Conservation (phyloP, 1,284 basidiomycete genomes). For the Leucoagaricus sp. region DNA sequence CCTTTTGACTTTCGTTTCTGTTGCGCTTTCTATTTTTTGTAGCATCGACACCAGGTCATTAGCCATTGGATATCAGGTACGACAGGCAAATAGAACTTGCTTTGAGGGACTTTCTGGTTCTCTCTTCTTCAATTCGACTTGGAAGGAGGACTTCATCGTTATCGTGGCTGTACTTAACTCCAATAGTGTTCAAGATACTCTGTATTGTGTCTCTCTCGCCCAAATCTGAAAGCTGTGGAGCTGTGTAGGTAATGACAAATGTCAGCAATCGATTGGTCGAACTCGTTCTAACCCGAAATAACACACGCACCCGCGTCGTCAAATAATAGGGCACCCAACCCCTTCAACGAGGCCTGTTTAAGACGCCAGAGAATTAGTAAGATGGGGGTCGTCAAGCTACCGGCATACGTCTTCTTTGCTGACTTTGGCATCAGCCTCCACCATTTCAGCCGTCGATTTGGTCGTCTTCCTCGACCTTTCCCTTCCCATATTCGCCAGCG, state of each 20-base stretch:
- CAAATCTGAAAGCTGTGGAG: conserved; percentile 28
- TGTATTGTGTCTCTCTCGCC: conserved; percentile 49
- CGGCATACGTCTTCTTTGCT: conserved; percentile 53
- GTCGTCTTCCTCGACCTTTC: conserved; percentile 34
- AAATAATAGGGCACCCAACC: conserved; percentile 66
- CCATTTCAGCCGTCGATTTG: conserved; percentile 33
- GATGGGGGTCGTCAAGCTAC: not conserved
- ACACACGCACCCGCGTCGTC: conserved; percentile 48
- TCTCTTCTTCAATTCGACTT: conserved; percentile 68
- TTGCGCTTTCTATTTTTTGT: conserved; percentile 18
- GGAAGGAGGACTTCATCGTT: conserved; percentile 70
- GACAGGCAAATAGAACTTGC: conserved; percentile 29
- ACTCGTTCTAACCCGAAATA: not conserved
- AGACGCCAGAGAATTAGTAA: not conserved
- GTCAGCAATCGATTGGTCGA: not conserved
- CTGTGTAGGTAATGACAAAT: conserved; percentile 21
- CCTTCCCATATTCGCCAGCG: conserved; percentile 63
- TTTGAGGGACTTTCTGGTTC: conserved; percentile 54
- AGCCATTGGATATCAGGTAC: not conserved
- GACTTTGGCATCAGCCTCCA: conserved; percentile 53
- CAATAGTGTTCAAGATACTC: conserved; percentile 56
- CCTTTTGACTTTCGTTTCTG: conserved; percentile 28
- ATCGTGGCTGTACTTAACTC: conserved; percentile 68
- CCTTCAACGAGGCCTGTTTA: conserved; percentile 54
- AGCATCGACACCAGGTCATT: not conserved